Conservation (phyloP, 192 early-diverging fungal species). For the Gryganskiella cystojenkinii region DNA sequence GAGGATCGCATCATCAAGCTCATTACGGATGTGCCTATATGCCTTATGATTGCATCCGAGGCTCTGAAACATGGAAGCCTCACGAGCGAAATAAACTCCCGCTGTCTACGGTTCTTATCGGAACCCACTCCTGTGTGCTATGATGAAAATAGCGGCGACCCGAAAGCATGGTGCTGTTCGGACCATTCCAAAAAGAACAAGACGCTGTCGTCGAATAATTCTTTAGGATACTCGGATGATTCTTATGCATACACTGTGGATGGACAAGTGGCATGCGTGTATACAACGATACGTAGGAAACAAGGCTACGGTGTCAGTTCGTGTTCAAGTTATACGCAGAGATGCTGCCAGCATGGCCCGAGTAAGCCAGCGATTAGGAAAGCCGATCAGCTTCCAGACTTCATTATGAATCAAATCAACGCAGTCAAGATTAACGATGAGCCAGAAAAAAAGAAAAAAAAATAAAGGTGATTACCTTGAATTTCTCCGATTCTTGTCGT, state of each 20-base stretch:
- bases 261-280: neutral
- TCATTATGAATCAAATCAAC: neutral
- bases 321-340: neutral
- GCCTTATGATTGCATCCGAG: conserved; percentile 18
- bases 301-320: too few species aligned
- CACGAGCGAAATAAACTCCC: conserved; percentile 5
- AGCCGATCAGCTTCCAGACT: conserved; percentile 6
- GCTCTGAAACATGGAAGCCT: conserved; percentile 22
- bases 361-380: neutral
- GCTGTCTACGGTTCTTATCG: conserved; percentile 3
- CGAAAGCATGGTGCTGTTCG: conserved; percentile 1
- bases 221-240: too few species aligned
- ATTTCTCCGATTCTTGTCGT: neutral
- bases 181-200: conserved; percentile 5
- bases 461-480: neutral
- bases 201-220: neutral
- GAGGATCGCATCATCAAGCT: conserved; percentile 10
- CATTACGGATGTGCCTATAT: conserved; percentile 18
- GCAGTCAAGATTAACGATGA: neutral
- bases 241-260: neutral
- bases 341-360: neutral
- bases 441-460: neutral
- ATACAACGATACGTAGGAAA: neutral
- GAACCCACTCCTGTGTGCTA: neutral
- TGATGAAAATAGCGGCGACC: neutral